Percentiles rank a stretch among this genome's conserved stretches.
These are phyloP conservation scores for Aspergillus carlsbadensis DNA, from an alignment of 495 filamentous ascomycete species.

Conservation along the genomic window DNA sequence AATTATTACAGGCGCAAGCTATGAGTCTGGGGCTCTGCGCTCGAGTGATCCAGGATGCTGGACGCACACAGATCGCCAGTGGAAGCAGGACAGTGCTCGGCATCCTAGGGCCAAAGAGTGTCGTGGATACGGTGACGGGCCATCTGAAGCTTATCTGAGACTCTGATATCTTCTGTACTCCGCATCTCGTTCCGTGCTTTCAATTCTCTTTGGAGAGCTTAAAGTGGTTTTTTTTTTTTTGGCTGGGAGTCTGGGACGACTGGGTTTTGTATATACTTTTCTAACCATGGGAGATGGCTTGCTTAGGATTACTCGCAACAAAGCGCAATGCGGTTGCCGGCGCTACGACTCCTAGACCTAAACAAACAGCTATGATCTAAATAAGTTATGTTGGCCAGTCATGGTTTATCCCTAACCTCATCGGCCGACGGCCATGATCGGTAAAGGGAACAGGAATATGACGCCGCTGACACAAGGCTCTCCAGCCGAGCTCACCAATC, in stretches of 20 bases:
- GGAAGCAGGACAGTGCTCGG: slow-evolving; percentile 91
- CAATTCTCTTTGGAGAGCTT: background rate
- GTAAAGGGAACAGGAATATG: slow-evolving; percentile 86
- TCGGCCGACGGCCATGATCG: slow-evolving; percentile 70
- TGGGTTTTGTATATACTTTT: background rate
- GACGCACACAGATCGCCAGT: slow-evolving; percentile 91
- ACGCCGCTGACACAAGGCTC: slow-evolving; percentile 59
- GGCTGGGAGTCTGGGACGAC: too few relatives aligned
- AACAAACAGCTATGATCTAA: background rate
- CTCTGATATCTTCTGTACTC: slow-evolving; percentile 45
- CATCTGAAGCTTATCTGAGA: slow-evolving; percentile 77
- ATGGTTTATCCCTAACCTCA: slow-evolving; percentile 89
- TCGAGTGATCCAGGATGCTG: slow-evolving; percentile 90
- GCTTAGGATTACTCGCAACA: background rate
- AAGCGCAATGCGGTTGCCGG: background rate
- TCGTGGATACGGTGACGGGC: slow-evolving; percentile 85
- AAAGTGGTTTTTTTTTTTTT: slow-evolving; percentile 10
- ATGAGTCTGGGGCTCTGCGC: slow-evolving; percentile 82
- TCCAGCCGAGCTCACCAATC: slow-evolving; percentile 65
- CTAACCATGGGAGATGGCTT: background rate
- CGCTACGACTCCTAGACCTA: background rate
- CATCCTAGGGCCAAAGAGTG: slow-evolving; percentile 81
- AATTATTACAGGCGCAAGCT: slow-evolving; percentile 73
- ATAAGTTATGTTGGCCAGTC: slow-evolving; percentile 63
- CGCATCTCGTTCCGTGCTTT: background rate